Conservation (phyloP, 2,329 filamentous ascomycete species). For the Paracamarosporium sp. region DNA sequence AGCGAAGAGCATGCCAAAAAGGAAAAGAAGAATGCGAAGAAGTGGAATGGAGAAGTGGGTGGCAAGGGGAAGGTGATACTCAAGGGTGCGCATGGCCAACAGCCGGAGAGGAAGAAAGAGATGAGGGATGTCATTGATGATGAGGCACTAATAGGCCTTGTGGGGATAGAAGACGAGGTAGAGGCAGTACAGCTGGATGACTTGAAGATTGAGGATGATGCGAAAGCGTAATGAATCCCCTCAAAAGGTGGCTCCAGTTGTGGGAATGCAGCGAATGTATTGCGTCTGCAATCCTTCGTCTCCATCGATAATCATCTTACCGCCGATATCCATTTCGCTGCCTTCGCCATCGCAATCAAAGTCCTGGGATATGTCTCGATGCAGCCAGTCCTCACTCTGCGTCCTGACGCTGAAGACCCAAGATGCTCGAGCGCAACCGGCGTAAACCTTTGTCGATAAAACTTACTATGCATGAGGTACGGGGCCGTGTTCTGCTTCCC, state of each 20-base stretch:
- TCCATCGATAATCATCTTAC: too few relatives aligned
- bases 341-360: too few relatives aligned
- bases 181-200: constrained; percentile 20
- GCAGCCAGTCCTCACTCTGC: too few relatives aligned
- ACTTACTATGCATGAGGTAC: too few relatives aligned
- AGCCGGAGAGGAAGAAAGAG: constrained; percentile 31
- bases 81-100: constrained; percentile 38
- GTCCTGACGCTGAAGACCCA: too few relatives aligned
- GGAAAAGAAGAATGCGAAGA: constrained; percentile 41
- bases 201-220: constrained; percentile 30
- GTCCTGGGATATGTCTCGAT: too few relatives aligned
- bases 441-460: too few relatives aligned
- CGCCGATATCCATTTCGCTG: too few relatives aligned
- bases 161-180: constrained; percentile 24
- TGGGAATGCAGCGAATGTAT: neutral
- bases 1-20: constrained; percentile 35
- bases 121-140: constrained; percentile 40
- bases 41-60: constrained; percentile 33
- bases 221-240: neutral
- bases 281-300: neutral
- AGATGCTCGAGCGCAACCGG: too few relatives aligned
- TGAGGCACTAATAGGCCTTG: constrained; percentile 38
- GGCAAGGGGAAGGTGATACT: constrained; percentile 32
- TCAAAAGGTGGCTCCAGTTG: neutral
- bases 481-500: too few relatives aligned